A percentile compares a stretch with the other conserved stretches of the same genome.
These are phyloP conservation scores for Neofusicoccum kwambonambiense DNA, from an alignment of 2,329 filamentous ascomycete species.

Conservation along the genomic window DNA sequence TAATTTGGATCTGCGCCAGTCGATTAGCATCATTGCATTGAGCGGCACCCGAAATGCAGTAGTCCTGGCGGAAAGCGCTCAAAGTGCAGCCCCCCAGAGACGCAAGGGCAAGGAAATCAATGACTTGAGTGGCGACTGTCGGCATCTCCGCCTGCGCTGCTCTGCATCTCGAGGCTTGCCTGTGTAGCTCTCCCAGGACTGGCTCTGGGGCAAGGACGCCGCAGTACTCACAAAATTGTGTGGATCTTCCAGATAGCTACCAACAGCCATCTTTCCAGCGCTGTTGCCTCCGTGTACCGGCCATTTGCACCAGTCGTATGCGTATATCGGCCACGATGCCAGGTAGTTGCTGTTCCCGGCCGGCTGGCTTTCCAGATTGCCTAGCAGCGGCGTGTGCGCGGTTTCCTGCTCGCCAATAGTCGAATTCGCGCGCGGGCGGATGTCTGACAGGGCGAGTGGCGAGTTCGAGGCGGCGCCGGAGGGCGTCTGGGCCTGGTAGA, in stretches of 20 bases:
- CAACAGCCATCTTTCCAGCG: constrained; percentile 89
- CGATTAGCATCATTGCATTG: constrained; percentile 3
- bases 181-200: background rate
- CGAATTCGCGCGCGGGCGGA: constrained; percentile 81
- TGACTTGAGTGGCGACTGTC: constrained; percentile 16
- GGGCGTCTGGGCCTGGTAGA: constrained; percentile 51
- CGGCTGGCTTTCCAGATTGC: constrained; percentile 65
- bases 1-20: constrained; percentile 79
- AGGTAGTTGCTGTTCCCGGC: constrained; percentile 85
- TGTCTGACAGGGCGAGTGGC: constrained; percentile 86
- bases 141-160: constrained; percentile 11
- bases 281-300: constrained; percentile 66
- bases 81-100: too few species aligned
- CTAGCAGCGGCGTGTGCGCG: constrained; percentile 56
- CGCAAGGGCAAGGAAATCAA: constrained; percentile 13
- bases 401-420: constrained; percentile 70
- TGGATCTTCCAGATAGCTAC: constrained; percentile 95
- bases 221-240: constrained; percentile 80
- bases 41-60: too few species aligned
- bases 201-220: background rate
- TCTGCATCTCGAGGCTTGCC: background rate
- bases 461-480: constrained; percentile 71
- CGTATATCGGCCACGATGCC: constrained; percentile 92
- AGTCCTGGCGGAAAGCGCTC: too few species aligned
- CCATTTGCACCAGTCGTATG: constrained; percentile 99